These are phyloP conservation scores for Zopfochytrium polystomum DNA, from an alignment of 371 early-diverging fungal genomes.

Conservation along the genomic window DNA sequence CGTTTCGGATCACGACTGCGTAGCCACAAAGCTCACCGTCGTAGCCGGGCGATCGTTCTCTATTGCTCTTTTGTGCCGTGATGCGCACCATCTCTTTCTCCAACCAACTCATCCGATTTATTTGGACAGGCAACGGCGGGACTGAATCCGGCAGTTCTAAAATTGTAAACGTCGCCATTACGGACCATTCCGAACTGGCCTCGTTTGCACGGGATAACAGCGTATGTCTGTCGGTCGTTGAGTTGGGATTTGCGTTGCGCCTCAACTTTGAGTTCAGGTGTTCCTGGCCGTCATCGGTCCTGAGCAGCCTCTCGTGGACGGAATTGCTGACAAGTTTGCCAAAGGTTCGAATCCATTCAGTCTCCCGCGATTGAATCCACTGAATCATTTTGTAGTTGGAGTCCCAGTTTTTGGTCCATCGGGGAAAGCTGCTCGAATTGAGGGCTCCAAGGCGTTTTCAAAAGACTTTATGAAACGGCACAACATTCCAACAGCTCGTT, in stretches of 20 bases:
- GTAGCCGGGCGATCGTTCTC: no score
- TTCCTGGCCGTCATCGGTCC: constrained; percentile 86
- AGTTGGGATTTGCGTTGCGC: background rate
- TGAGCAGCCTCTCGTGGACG: constrained; percentile 95
- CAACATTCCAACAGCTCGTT: constrained; percentile 92
- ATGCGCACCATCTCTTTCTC: no score
- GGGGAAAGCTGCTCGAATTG: constrained; percentile 82
- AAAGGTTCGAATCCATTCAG: constrained; percentile 54
- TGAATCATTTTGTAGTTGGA: constrained; percentile 62
- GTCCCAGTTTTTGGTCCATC: constrained; percentile 95
- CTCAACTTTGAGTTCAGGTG: constrained; percentile 44
- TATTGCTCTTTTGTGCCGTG: no score
- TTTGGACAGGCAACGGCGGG: constrained; percentile 82
- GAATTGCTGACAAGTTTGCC: constrained; percentile 76
- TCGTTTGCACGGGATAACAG: constrained; percentile 77
- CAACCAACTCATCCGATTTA: no score
- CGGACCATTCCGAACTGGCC: constrained; percentile 72
- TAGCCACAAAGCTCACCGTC: background rate
- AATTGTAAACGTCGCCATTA: constrained; percentile 70
- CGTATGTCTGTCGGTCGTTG: constrained; percentile 40
- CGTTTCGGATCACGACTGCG: background rate
- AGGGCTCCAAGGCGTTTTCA: constrained; percentile 96
- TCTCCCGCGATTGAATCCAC: background rate
- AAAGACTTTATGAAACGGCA: constrained; percentile 97
- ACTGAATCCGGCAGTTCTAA: constrained; percentile 69